Evolutionary conservation across 257 asterid genomes (phyloP), one percentile per base, ranked within the genome.

Genomic region (Ligustrum vulgare): DNA sequence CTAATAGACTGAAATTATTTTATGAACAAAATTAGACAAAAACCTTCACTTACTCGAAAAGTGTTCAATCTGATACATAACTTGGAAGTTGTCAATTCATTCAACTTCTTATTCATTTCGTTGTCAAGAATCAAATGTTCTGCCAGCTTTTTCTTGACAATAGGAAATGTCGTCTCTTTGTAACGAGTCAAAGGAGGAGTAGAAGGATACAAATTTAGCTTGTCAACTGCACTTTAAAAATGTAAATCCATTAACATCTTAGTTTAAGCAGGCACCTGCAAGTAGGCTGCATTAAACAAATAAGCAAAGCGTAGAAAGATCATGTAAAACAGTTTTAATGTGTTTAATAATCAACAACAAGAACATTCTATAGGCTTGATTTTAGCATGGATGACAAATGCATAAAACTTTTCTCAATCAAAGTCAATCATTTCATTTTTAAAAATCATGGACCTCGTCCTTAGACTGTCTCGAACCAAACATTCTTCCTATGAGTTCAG

Each of bases 141-240:
- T 16, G 72, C 90, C 78, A 86, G 69, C 83, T 88, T 95, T 84
- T 84, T 95, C 91, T 87, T 91, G 77, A 86, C 84, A 49, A 87
- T 83, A 37, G 99, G 96, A 89, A 95, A 91, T 79, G 96, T 69
- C 51, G 91, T 84, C 87, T 91, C 99, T 80, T 82, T 93, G 89
- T 87, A 90, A 74, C 95, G 96, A 79, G 99, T 95, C 91, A 95
- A 80, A 62, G 98, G 96, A 77, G 99, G 97, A 72, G 88, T 39
- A 56, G 93, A 82, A 69, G 99, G 99, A 86, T 91, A 95, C 66
- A 95, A 78, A 67, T 80, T 82, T 32, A 81, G 82, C 89, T 84
- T 89, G 54, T 88, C 95, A 84, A 91, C 99, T 93, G 97, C 90
- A 83, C 25, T 31, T 70, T 7, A 74, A 79, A 78, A 66, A n/a